Base-by-base conservation (phyloP, 2,329 filamentous ascomycete species). In the Aspergillus versicolor region DNA sequence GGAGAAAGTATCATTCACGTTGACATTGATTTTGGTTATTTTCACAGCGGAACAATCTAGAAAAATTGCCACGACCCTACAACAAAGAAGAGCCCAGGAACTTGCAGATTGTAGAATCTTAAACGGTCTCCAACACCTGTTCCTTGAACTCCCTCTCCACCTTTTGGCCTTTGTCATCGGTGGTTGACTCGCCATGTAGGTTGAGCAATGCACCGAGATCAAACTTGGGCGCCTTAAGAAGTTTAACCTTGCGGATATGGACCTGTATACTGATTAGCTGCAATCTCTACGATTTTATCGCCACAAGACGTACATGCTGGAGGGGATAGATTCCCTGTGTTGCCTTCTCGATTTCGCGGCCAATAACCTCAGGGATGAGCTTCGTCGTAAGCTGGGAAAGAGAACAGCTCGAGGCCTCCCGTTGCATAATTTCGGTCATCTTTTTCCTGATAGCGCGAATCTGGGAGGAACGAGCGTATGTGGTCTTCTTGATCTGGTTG, bases 401-500 rank as follows among this genome's bases (percentile, higher is more conserved):
- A 65, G 92, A 96, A 88, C 92, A 96, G 84, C 85, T 91, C 71
- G 90, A 86, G 64, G 94, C 94, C 85, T 99, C 94, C 73, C 92
- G 90, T 81, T 90, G 87, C 81, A 99, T 97, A 82, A 99, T 97
- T 82, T 99, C 94, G 66, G 87, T 90, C 94, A 99, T 99, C 91
- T 99, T 97, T 87, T 92, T 94, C 81, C 94, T 90, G 81, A 99
- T 99, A 71, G 90, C 88, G 69, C 93, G 90, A 81, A 97, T 97
- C 84, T 99, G 94, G 66, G 94, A 97, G 66, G 91, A 92, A 67
- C 89, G 89, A 70, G 94, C 94, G 78, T 99, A 99, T 78, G 94
- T 99, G 74, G 94, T 99, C 90, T 97, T 99, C 90, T 96, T 96
- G 86, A 99, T 93, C 87, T 99, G 94, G 86, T 97, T 99, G 73